Evolutionary conservation across 2,329 filamentous ascomycete genomes (phyloP).

Genomic region (Aphanocladium album): DNA sequence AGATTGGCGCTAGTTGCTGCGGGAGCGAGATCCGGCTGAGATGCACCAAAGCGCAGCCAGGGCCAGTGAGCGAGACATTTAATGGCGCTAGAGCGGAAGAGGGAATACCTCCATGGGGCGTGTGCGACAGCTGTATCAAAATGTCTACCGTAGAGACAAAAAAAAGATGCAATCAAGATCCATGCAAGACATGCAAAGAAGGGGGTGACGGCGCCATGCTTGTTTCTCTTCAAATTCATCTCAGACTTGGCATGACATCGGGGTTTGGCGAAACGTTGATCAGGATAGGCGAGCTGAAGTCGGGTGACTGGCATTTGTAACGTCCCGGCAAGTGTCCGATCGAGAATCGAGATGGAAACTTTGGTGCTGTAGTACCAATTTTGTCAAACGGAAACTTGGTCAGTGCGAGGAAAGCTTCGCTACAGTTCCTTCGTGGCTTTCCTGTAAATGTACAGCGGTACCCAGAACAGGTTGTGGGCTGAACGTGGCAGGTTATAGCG

Average conservation of each 20-base stretch:
- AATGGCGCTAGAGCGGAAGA: neutral
- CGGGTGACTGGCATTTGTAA: neutral
- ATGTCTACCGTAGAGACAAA: neutral
- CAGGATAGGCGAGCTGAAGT: neutral
- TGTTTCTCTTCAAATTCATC: neutral
- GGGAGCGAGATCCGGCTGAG: slow-evolving; percentile 10
- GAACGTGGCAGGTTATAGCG: neutral
- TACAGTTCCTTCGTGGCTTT: too few species aligned
- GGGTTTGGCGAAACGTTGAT: neutral
- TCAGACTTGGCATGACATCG: neutral
- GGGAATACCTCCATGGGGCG: neutral
- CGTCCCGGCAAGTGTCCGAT: neutral
- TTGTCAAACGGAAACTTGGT: neutral
- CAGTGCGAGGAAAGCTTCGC: too few species aligned
- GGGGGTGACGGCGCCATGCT: neutral
- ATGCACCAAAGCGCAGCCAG: neutral
- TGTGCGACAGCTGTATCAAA: slow-evolving; percentile 7
- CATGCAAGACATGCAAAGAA: slow-evolving; percentile 5
- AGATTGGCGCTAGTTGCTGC: neutral
- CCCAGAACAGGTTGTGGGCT: too few species aligned
- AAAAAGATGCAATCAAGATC: slow-evolving; percentile 9
- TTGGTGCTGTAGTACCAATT: neutral
- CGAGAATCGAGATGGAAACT: neutral
- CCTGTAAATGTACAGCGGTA: too few species aligned
- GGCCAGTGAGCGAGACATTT: neutral